phyloP scores from a whole-genome alignment of 2,329 filamentous ascomycete genomes.

The Lecanicillium sp. region DNA sequence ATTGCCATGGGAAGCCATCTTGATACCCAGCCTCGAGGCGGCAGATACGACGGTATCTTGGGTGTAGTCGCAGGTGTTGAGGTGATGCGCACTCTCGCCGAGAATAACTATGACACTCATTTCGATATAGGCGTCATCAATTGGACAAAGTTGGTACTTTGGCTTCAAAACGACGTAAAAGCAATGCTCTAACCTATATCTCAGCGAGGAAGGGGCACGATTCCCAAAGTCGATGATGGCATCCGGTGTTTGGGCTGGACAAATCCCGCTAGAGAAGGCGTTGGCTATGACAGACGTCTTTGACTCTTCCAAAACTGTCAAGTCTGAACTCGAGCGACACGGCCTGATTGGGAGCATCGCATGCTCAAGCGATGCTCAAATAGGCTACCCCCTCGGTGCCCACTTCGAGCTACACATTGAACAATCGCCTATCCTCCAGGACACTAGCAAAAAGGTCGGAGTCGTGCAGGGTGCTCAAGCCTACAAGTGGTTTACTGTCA shows the following conservation, averaged over 20 bases:
- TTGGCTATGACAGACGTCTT: slow-evolving; percentile 53
- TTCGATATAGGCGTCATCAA: slow-evolving; percentile 68
- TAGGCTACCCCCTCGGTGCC: slow-evolving; percentile 51
- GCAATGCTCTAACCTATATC: neutral
- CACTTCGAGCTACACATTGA: slow-evolving; percentile 85
- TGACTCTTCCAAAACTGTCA: slow-evolving; percentile 20
- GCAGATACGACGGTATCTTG: slow-evolving; percentile 68
- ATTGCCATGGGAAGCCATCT: slow-evolving; percentile 61
- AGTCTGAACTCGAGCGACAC: slow-evolving; percentile 55
- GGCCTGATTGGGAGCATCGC: slow-evolving; percentile 44
- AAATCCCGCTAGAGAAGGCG: slow-evolving; percentile 52
- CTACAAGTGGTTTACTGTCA: slow-evolving; percentile 23
- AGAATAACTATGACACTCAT: slow-evolving; percentile 58
- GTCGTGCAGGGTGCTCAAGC: slow-evolving; percentile 24
- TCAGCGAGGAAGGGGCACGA: slow-evolving; percentile 71
- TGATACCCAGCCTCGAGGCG: slow-evolving; percentile 56
- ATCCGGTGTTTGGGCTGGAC: slow-evolving; percentile 69
- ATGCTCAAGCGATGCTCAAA: slow-evolving; percentile 9
- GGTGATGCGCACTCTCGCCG: slow-evolving; percentile 55
- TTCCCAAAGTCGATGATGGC: slow-evolving; percentile 71
- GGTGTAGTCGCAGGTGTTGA: slow-evolving; percentile 68
- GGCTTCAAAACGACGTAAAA: neutral
- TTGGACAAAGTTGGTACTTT: slow-evolving; percentile 56
- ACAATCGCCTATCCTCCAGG: slow-evolving; percentile 68
- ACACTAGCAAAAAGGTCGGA: slow-evolving; percentile 17